These are phyloP conservation scores for Dryas alaskensis DNA, from an alignment of 306 rosid species.

Conservation along the genomic window DNA sequence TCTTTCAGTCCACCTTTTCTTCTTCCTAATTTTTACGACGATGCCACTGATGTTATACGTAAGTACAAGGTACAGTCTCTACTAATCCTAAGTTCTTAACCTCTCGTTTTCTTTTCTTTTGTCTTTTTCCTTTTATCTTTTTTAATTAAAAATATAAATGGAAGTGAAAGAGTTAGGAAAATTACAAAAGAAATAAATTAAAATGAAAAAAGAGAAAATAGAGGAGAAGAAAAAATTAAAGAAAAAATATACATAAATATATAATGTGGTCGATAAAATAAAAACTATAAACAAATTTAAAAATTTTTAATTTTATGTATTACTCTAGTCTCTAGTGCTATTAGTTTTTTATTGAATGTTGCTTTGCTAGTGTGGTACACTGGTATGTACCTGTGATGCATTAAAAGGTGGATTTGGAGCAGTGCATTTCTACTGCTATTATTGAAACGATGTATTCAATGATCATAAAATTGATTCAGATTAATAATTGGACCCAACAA, in stretches of 20 bases:
- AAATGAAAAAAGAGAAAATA: no score
- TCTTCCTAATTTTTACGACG: conserved; percentile 22
- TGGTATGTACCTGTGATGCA: background rate
- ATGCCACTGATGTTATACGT: conserved; percentile 20
- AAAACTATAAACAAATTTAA: no score
- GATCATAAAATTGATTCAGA: background rate
- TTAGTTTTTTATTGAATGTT: background rate
- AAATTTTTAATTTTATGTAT: no score
- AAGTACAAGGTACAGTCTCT: background rate
- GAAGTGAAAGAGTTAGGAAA: background rate
- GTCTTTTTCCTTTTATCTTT: background rate
- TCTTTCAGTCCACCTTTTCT: conserved; percentile 9
- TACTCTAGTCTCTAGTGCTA: background rate
- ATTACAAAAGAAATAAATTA: no score
- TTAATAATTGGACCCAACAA: background rate
- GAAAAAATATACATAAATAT: background rate
- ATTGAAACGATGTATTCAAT: background rate
- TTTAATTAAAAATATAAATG: background rate
- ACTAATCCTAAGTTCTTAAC: background rate
- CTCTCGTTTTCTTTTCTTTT: no score
- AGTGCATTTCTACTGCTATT: background rate
- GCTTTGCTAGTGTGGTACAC: background rate
- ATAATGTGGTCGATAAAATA: no score
- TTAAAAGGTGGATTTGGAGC: conserved; percentile 6
- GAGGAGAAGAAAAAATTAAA: no score